phyloP scores from a whole-genome alignment of 257 asterid species.

The Verbena officinalis region DNA sequence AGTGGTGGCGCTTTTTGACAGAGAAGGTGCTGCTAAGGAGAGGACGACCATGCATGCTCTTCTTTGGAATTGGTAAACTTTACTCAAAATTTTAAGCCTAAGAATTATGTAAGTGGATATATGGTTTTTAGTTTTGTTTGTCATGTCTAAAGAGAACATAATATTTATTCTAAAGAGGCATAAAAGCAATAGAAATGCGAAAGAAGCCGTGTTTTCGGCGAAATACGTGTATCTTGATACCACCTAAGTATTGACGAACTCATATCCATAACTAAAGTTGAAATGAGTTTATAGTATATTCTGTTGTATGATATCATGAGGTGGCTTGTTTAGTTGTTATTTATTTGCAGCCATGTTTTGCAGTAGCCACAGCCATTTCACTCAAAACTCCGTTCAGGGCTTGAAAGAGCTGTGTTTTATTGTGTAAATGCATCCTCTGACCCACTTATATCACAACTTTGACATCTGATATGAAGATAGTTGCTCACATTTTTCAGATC shows the following conservation, averaged over 20 bases:
- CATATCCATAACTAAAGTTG: neutral
- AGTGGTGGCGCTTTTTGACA: constrained; percentile 71
- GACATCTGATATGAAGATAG: neutral
- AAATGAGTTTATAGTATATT: neutral
- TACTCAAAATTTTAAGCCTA: constrained; percentile 9
- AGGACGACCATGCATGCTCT: constrained; percentile 95
- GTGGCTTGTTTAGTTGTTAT: constrained; percentile 16
- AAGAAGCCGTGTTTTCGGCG: neutral
- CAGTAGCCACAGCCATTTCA: constrained; percentile 5
- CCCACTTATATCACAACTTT: constrained; percentile 1
- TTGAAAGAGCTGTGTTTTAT: constrained; percentile 6
- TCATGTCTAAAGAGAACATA: neutral
- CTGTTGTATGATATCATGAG: constrained; percentile 7
- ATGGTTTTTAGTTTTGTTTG: constrained; percentile 16
- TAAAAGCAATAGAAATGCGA: constrained; percentile 4
- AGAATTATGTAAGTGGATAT: constrained; percentile 3
- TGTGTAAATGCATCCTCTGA: constrained; percentile 15
- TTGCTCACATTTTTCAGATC: neutral
- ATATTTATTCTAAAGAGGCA: neutral
- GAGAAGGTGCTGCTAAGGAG: constrained; percentile 77
- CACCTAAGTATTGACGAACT: constrained; percentile 13
- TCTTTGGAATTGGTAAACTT: constrained; percentile 93
- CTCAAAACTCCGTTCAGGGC: neutral
- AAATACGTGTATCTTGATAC: neutral
- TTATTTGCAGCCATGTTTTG: constrained; percentile 12